Base-by-base conservation (phyloP, 495 filamentous ascomycete species). In the Aspergillus sclerotiicarbonarius region DNA sequence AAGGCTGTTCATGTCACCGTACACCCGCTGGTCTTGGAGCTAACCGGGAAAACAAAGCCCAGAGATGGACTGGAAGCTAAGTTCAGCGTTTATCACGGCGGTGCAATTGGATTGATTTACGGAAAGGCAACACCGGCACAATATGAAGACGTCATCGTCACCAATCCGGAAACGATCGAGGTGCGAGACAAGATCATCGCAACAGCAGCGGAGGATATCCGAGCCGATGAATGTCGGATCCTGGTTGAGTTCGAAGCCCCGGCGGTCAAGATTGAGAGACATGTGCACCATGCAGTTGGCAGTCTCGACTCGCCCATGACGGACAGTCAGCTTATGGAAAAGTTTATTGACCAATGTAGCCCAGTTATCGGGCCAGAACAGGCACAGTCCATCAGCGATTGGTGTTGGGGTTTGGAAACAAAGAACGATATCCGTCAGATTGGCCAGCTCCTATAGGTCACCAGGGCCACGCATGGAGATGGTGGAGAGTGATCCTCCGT, bases 11-110 rank as follows among this genome's bases (percentile, higher is more conserved):
- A 66, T 6, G 67, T 80, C 0, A 51, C 67, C 15, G 80, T 83
- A 5, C 78, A 84, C 62, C 80, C 79, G 0, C 70, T 83, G 35
- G 80, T 82, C 0, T 56, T 83, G 18, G 78, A 83, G 49, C 66
- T 84, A 32, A 83, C 80, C 0, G 79, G 79, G 0, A 82, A 83
- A 63, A 74, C 62, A 4, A 63, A 65, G 8, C 81, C 80, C 10
- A 72, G 67, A 52, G 75, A 80, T 57, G 80, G 79, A 4, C 59
- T 84, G 8, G 78, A 80, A 59, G 77, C 69, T 4, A 83, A 84
- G 45, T 84, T 84, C 53, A 80, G 77, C 48, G 76, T 81, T 16
- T 83, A 74, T 54, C 79, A 83, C 57, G 78, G 80, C 15, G 78
- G 63, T 16, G 79, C 77, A 0, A 68, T 81, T 9, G 80, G 75